A percentile compares a stretch with the other conserved stretches of the same genome.
phyloP scores from a whole-genome alignment of 2,329 filamentous ascomycete genomes.

The Cladosporium colombiae region DNA sequence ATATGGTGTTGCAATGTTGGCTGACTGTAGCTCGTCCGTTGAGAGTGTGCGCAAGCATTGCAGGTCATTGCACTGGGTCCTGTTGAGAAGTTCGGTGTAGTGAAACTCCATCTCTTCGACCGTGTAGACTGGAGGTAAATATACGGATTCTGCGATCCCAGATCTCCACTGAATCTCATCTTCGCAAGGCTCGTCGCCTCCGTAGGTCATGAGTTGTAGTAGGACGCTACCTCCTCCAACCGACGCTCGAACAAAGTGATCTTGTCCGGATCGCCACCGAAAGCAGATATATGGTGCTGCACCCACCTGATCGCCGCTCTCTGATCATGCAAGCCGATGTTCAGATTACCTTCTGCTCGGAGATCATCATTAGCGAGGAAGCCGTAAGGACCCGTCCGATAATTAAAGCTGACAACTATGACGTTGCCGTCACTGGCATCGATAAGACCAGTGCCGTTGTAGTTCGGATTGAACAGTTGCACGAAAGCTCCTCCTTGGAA shows the following conservation, averaged over 20 bases:
- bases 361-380: slow-evolving; percentile 57
- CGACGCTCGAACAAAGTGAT: background rate
- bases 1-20: background rate
- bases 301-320: background rate
- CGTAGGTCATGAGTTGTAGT: background rate
- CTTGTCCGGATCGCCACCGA: background rate
- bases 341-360: background rate
- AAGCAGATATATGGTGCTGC: background rate
- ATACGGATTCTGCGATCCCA: background rate
- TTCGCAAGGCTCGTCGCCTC: background rate
- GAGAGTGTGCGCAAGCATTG: background rate
- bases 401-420: slow-evolving; percentile 72
- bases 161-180: background rate
- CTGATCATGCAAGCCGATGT: background rate
- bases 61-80: background rate
- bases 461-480: slow-evolving; percentile 50
- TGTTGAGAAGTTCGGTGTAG: background rate
- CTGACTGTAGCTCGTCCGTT: background rate
- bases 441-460: slow-evolving; percentile 62
- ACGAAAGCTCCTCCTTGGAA: slow-evolving; percentile 52
- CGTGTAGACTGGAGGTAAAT: background rate
- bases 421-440: slow-evolving; percentile 60
- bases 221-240: background rate
- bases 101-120: background rate
- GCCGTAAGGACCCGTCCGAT: slow-evolving; percentile 72